Conservation (phyloP, 106 monocot genomes). For the Phalaenopsis aphrodite region DNA sequence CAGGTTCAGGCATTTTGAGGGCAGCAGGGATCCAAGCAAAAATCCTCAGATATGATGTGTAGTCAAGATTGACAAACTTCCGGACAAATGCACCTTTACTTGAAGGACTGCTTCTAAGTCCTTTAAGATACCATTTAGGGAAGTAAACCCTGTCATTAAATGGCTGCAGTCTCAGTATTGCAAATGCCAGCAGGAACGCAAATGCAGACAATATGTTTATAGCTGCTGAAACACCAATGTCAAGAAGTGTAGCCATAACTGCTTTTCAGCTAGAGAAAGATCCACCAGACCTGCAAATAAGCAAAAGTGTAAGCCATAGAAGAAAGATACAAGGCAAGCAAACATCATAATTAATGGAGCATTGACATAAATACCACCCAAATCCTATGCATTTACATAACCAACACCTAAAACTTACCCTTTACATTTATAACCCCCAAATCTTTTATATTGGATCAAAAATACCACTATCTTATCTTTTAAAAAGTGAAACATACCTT, state of each 20-base stretch:
- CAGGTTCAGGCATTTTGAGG: constrained; percentile 66
- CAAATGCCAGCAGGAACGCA: constrained; percentile 48
- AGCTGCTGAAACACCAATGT: constrained; percentile 50
- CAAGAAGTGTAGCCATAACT: constrained; percentile 46
- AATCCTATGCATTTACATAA: too few species aligned
- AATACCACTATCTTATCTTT: too few species aligned
- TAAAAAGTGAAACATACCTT: too few species aligned
- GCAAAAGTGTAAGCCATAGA: neutral
- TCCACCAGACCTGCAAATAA: neutral
- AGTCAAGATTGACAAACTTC: constrained; percentile 49
- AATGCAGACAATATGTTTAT: constrained; percentile 47
- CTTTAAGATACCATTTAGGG: constrained; percentile 64
- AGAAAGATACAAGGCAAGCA: neutral
- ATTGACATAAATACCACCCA: too few species aligned
- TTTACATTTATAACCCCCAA: too few species aligned
- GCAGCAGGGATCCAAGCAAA: constrained; percentile 57
- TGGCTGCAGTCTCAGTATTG: constrained; percentile 48
- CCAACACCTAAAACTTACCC: too few species aligned
- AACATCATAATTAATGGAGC: neutral
- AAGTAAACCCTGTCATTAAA: constrained; percentile 64
- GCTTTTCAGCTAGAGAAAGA: neutral
- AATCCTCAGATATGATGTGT: constrained; percentile 49
- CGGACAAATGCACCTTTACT: constrained; percentile 17
- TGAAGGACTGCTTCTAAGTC: constrained; percentile 40
- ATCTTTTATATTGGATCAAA: too few species aligned